Evolutionary conservation across 2,329 filamentous ascomycete genomes (phyloP).

Genomic region (Coleophoma cylindrospora): DNA sequence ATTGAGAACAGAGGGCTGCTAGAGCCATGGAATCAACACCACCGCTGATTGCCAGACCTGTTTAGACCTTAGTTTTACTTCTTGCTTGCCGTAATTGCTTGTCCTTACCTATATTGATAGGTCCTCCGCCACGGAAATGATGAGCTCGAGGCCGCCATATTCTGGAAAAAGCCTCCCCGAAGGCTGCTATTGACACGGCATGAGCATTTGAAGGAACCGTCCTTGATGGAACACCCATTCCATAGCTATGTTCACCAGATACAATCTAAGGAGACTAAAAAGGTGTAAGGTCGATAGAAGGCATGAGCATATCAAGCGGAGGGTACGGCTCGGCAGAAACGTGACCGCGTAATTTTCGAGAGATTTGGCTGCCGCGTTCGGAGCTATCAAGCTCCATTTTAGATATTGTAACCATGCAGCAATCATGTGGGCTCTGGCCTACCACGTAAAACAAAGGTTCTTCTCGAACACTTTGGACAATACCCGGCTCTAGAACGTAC

Average conservation of each 20-base stretch:
- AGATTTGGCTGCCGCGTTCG: neutral
- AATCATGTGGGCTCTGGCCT: slow-evolving; percentile 17
- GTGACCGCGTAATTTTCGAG: too few species aligned
- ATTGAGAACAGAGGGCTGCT: slow-evolving; percentile 62
- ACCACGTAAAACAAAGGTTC: slow-evolving; percentile 1
- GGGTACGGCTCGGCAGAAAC: neutral
- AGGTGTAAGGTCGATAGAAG: too few species aligned
- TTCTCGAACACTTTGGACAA: neutral
- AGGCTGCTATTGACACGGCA: neutral
- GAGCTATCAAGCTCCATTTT: neutral
- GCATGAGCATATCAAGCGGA: neutral
- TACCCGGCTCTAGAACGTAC: neutral
- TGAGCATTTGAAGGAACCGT: neutral
- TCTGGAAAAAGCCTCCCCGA: neutral
- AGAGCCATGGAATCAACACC: slow-evolving; percentile 98
- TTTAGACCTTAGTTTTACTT: too few species aligned
- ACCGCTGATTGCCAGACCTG: slow-evolving; percentile 80
- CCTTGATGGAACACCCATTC: too few species aligned
- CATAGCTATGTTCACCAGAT: too few species aligned
- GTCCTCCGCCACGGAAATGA: too few species aligned
- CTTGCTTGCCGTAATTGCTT: too few species aligned
- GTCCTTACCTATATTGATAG: neutral
- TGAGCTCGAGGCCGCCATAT: slow-evolving; percentile 1
- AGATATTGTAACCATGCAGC: slow-evolving; percentile 9
- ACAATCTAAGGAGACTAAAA: too few species aligned